A percentile compares a stretch with the other conserved stretches of the same genome.
Conservation (phyloP, 1,139 yeast genomes). For the Spathaspora jeffriesii region DNA sequence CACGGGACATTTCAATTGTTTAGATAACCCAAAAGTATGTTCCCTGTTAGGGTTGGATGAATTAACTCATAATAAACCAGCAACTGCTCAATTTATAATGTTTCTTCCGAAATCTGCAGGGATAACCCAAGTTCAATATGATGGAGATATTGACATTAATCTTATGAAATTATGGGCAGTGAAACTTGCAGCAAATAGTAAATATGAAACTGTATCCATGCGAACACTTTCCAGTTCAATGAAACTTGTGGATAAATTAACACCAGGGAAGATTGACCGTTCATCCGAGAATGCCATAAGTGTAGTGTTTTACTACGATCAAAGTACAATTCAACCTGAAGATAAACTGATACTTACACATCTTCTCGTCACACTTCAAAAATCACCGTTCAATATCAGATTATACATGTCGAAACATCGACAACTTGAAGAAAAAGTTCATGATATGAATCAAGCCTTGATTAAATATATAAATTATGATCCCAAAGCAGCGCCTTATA, state of each 20-base stretch:
- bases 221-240: slow-evolving; percentile 40
- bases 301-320: slow-evolving; percentile 57
- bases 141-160: slow-evolving; percentile 24
- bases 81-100: slow-evolving; percentile 25
- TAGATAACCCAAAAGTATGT: slow-evolving; percentile 50
- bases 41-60: slow-evolving; percentile 43
- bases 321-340: slow-evolving; percentile 51
- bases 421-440: slow-evolving; percentile 38
- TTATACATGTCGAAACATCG: slow-evolving; percentile 53
- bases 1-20: slow-evolving; percentile 65
- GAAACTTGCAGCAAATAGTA: slow-evolving; percentile 34
- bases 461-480: slow-evolving; percentile 44
- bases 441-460: slow-evolving; percentile 43
- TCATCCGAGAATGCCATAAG: slow-evolving; percentile 42
- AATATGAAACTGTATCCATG: slow-evolving; percentile 40
- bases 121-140: slow-evolving; percentile 33
- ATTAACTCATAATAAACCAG: slow-evolving; percentile 10
- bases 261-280: slow-evolving; percentile 29
- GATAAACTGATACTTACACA: slow-evolving; percentile 63
- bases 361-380: slow-evolving; percentile 57
- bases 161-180: slow-evolving; percentile 33
- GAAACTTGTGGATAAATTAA: slow-evolving; percentile 36
- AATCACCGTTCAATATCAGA: slow-evolving; percentile 54
- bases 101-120: slow-evolving; percentile 43
- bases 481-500: slow-evolving; percentile 22